Percentiles rank a stretch among this genome's conserved stretches.
Conservation (phyloP, 139 green algal genomes). For the Chlamydomonas incerta region DNA sequence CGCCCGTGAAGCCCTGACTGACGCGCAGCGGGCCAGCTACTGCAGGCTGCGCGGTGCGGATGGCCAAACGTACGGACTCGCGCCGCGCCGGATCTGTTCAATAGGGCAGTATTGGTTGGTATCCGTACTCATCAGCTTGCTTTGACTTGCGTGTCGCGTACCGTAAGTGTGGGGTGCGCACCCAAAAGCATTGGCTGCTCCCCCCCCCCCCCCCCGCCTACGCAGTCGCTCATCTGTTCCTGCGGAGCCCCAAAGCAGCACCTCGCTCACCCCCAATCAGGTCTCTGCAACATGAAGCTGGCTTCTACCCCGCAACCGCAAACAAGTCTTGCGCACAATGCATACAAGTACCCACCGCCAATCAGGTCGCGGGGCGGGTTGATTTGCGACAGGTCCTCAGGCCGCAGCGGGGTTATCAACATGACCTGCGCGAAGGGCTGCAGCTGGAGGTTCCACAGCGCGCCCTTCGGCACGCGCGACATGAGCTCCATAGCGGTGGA, state of each 20-base stretch:
- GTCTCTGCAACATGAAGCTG: too few species aligned
- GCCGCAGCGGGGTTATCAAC: conserved; percentile 35
- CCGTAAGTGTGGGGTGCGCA: too few species aligned
- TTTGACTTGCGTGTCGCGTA: too few species aligned
- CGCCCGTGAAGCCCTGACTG: background rate
- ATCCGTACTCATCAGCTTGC: too few species aligned
- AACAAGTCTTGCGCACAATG: too few species aligned
- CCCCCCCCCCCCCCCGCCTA: too few species aligned
- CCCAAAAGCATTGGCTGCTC: too few species aligned
- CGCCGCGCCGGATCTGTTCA: background rate
- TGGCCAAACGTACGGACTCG: background rate
- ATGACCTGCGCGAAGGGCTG: conserved; percentile 31
- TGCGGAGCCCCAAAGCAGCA: too few species aligned
- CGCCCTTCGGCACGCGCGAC: background rate
- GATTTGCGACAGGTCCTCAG: conserved; percentile 30
- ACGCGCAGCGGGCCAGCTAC: background rate
- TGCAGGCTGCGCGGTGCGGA: background rate
- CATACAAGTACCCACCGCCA: background rate
- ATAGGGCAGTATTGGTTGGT: too few species aligned
- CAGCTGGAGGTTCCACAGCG: conserved; percentile 45
- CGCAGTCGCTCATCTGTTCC: too few species aligned
- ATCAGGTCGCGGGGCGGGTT: background rate
- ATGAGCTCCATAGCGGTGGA: conserved; percentile 14
- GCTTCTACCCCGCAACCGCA: too few species aligned
- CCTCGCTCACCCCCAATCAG: background rate